These are phyloP conservation scores for Mycena citricolor DNA, from an alignment of 1,284 basidiomycete species.

Conservation along the genomic window DNA sequence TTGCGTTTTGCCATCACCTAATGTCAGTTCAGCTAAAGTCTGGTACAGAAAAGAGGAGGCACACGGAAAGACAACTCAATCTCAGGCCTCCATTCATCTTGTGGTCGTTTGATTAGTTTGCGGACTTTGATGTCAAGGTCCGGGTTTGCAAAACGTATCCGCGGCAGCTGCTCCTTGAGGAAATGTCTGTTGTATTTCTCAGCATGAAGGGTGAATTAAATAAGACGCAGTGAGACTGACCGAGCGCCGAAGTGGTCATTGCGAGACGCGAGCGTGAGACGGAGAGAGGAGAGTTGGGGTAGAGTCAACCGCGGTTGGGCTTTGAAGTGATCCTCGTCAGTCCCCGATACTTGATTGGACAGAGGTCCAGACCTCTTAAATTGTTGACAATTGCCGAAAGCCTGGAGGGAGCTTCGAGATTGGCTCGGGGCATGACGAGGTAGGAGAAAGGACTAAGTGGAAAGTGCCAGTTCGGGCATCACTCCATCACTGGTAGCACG, in stretches of 20 bases:
- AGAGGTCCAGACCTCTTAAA: too few species aligned
- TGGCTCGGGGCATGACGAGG: too few species aligned
- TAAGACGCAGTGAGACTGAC: conserved; percentile 28
- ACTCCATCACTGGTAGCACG: too few species aligned
- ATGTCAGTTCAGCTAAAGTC: not conserved
- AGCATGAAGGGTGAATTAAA: not conserved
- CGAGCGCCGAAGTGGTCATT: conserved; percentile 77
- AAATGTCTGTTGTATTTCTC: conserved; percentile 61
- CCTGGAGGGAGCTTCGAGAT: too few species aligned
- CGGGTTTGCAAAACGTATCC: conserved; percentile 74
- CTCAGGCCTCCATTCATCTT: conserved; percentile 59
- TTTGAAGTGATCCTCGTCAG: too few species aligned
- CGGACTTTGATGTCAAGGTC: conserved; percentile 55
- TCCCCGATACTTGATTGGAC: too few species aligned
- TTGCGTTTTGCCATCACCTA: conserved; percentile 54
- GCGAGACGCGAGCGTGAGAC: conserved; percentile 54
- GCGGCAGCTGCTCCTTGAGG: conserved; percentile 68
- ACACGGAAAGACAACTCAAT: conserved; percentile 60
- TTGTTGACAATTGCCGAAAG: too few species aligned
- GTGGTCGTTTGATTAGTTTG: conserved; percentile 47
- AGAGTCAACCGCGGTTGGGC: conserved; percentile 57
- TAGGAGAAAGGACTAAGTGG: too few species aligned
- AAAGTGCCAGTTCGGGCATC: too few species aligned
- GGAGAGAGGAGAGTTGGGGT: conserved; percentile 48
- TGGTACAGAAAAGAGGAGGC: conserved; percentile 30